Percentiles rank a stretch among this genome's conserved stretches.
These are phyloP conservation scores for Fraxinus nigra DNA, from an alignment of 305 asterid genomes.

Conservation along the genomic window DNA sequence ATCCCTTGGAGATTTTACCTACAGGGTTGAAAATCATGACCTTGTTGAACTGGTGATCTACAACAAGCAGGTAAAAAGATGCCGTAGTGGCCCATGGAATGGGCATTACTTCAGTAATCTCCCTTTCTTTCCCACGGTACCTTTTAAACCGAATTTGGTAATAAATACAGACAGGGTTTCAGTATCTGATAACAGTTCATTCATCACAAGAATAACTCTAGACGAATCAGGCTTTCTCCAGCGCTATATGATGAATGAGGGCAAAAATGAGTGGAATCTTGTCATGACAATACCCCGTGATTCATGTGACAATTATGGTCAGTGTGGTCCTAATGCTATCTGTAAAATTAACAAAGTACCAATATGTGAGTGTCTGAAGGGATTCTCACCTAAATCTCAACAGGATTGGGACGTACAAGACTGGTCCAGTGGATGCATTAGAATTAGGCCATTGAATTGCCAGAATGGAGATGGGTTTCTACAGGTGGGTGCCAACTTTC, in stretches of 20 bases:
- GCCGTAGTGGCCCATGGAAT: conserved; percentile 24
- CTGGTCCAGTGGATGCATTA: conserved; percentile 42
- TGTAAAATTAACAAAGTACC: conserved; percentile 24
- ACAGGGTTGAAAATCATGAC: conserved; percentile 22
- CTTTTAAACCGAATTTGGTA: neutral
- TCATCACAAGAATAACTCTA: conserved; percentile 15
- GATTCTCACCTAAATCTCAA: conserved; percentile 29
- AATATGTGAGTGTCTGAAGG: conserved; percentile 34
- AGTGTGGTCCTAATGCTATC: conserved; percentile 38
- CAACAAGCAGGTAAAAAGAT: neutral
- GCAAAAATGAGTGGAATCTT: conserved; percentile 24
- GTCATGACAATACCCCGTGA: conserved; percentile 14
- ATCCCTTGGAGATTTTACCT: conserved; percentile 27
- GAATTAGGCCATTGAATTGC: conserved; percentile 30
- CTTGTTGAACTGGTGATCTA: conserved; percentile 10
- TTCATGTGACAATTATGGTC: conserved; percentile 32
- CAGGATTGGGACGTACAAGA: conserved; percentile 34
- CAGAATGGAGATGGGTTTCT: conserved; percentile 34
- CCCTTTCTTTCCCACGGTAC: neutral
- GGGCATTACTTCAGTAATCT: conserved; percentile 14
- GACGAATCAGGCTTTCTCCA: conserved; percentile 19
- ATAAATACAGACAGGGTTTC: neutral
- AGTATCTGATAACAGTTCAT: neutral
- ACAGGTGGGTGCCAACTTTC: conserved; percentile 33
- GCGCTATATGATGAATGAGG: conserved; percentile 18